Evolutionary conservation across 768 basidiomycete genomes (phyloP).

Genomic region (Lentinus tigrinus): DNA sequence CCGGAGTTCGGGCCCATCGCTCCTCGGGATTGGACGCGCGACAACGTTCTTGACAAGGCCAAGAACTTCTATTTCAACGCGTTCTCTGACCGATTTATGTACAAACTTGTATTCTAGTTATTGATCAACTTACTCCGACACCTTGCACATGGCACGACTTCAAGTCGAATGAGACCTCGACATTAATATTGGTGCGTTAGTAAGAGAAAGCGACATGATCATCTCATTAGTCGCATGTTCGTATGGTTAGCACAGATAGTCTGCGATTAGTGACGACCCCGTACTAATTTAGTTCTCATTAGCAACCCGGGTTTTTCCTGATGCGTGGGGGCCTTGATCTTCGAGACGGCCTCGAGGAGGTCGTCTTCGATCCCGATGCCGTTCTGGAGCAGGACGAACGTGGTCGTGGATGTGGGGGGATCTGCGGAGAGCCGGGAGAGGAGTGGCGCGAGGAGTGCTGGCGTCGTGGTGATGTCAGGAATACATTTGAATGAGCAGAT

Average conservation of each 20-base stretch:
- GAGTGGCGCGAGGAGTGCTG: conserved; percentile 27
- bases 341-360: conserved; percentile 13
- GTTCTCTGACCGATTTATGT: conserved; percentile 8
- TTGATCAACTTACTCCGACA: background rate
- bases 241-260: too few species aligned
- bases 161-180: too few species aligned
- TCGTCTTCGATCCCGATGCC: conserved; percentile 34
- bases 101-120: background rate
- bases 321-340: background rate
- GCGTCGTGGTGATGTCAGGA: conserved; percentile 24
- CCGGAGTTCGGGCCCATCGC: conserved; percentile 7
- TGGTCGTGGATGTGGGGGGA: background rate
- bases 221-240: too few species aligned
- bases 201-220: background rate
- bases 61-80: conserved; percentile 8
- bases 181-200: too few species aligned
- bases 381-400: conserved; percentile 35
- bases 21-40: conserved; percentile 6
- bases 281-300: background rate
- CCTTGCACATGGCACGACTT: too few species aligned
- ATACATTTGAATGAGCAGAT: conserved; percentile 30
- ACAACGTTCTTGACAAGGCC: conserved; percentile 11
- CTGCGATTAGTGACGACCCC: background rate
- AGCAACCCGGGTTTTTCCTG: background rate
- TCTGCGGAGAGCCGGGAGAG: conserved; percentile 8